These are phyloP conservation scores for Cenchrus fungigraminus DNA, from an alignment of 176 grass and related monocot genomes.

Conservation along the genomic window DNA sequence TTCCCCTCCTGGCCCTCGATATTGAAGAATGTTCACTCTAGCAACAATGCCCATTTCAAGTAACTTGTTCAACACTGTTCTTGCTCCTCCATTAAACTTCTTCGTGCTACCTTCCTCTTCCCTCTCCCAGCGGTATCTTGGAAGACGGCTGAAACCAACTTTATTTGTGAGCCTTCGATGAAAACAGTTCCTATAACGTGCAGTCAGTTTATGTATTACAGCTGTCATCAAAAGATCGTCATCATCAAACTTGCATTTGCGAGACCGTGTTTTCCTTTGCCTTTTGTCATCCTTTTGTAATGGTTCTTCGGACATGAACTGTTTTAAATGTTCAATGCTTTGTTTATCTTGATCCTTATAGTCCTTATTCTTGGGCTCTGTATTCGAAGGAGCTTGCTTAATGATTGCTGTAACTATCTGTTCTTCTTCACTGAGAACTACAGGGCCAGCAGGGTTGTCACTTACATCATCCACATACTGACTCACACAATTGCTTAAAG, in stretches of 20 bases:
- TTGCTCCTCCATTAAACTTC: slow-evolving; percentile 50
- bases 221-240: slow-evolving; percentile 76
- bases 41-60: slow-evolving; percentile 69
- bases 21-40: slow-evolving; percentile 62
- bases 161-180: slow-evolving; percentile 42
- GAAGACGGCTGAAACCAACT: slow-evolving; percentile 48
- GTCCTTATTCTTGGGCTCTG: neutral
- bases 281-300: slow-evolving; percentile 18
- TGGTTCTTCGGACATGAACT: slow-evolving; percentile 18
- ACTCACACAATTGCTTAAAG: slow-evolving; percentile 18
- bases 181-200: slow-evolving; percentile 47
- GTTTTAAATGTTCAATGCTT: slow-evolving; percentile 26
- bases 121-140: slow-evolving; percentile 38
- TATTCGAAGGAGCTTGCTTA: slow-evolving; percentile 27
- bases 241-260: slow-evolving; percentile 49
- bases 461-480: slow-evolving; percentile 19
- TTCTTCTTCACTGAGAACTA: neutral
- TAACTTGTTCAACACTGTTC: slow-evolving; percentile 71
- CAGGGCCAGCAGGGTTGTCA: slow-evolving; percentile 17
- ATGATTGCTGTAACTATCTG: slow-evolving; percentile 20
- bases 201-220: slow-evolving; percentile 57
- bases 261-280: slow-evolving; percentile 37
- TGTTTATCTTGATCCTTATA: slow-evolving; percentile 29
- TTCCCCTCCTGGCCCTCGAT: slow-evolving; percentile 52
- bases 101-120: slow-evolving; percentile 45